Evolutionary conservation across 768 basidiomycete genomes (phyloP).

Genomic region (Suillus alpinus): DNA sequence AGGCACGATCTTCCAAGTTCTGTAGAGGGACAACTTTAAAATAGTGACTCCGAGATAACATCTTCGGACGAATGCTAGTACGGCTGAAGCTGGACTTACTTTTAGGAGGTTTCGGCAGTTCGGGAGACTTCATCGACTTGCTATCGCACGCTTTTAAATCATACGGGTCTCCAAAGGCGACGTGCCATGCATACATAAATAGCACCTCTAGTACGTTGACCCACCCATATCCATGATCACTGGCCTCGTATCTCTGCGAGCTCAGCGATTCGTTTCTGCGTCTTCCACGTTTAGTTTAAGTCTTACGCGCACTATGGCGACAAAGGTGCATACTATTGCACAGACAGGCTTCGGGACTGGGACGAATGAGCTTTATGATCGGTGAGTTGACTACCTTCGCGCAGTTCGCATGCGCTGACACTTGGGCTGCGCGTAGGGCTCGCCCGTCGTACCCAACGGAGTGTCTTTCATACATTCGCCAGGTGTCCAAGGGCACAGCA

Average conservation of each 20-base stretch:
- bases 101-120: not conserved
- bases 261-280: not conserved
- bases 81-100: not conserved
- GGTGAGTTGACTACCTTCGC: slow-evolving; percentile 34
- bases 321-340: slow-evolving; percentile 63
- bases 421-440: slow-evolving; percentile 41
- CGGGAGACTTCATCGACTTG: not conserved
- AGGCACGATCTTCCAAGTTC: too few relatives aligned
- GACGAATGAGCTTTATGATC: slow-evolving; percentile 82
- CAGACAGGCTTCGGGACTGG: slow-evolving; percentile 71
- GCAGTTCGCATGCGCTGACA: not conserved
- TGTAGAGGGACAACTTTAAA: too few relatives aligned
- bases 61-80: too few relatives aligned
- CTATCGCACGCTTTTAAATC: not conserved
- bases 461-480: slow-evolving; percentile 60
- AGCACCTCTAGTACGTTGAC: not conserved
- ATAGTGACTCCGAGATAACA: not conserved
- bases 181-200: not conserved
- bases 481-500: slow-evolving; percentile 34
- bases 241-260: not conserved
- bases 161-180: not conserved
- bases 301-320: slow-evolving; percentile 23
- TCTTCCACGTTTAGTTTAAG: not conserved
- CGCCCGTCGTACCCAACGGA: slow-evolving; percentile 79
- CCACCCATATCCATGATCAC: not conserved